phyloP scores from a whole-genome alignment of 495 filamentous ascomycete genomes.

The Trichoderma erinaceum region DNA sequence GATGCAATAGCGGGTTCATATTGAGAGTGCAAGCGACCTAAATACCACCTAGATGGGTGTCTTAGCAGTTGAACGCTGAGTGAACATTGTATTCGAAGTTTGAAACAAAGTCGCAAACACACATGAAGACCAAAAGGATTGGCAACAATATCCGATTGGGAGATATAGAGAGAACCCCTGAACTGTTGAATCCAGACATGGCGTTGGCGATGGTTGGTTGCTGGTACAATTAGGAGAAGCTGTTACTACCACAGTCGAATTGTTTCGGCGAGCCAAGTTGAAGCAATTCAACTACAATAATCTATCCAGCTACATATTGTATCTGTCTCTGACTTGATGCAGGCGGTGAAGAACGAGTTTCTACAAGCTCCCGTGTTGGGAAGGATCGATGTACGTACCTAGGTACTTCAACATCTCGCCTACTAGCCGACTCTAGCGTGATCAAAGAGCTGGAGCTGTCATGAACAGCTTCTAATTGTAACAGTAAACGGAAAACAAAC shows the following conservation, averaged over 20 bases:
- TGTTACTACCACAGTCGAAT: background rate
- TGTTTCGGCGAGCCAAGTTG: no score
- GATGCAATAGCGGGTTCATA: conserved; percentile 34
- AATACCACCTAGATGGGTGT: conserved; percentile 30
- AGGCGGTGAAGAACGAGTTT: no score
- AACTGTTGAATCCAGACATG: conserved; percentile 13
- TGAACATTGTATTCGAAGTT: background rate
- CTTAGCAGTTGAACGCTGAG: background rate
- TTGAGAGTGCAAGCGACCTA: conserved; percentile 34
- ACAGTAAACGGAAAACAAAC: background rate
- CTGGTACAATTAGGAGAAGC: background rate
- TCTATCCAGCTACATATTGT: no score
- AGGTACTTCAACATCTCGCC: no score
- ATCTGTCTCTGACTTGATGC: no score
- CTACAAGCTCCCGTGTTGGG: no score
- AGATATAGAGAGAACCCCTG: background rate
- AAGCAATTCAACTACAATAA: no score
- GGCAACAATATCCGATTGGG: background rate
- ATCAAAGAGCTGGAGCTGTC: background rate
- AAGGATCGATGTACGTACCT: no score
- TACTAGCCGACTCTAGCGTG: no score
- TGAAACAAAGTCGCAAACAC: no score
- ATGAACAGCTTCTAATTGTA: no score
- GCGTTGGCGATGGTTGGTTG: background rate
- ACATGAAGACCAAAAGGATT: background rate